A percentile compares a stretch with the other conserved stretches of the same genome.
Conservation (phyloP, 2,329 filamentous ascomycete genomes). For the Aspergillus quadricinctus region DNA sequence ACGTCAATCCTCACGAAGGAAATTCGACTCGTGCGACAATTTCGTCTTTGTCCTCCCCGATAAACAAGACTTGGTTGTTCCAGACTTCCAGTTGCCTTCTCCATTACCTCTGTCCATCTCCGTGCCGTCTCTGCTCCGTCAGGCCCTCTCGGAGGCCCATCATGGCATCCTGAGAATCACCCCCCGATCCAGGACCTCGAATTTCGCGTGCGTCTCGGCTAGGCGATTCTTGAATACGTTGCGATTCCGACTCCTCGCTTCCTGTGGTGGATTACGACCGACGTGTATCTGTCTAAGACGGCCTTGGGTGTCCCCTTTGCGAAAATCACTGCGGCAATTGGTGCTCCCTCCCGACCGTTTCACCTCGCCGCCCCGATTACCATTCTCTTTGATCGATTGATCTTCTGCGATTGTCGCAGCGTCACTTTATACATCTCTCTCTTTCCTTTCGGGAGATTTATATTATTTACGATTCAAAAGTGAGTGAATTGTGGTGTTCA, state of each 20-base stretch:
- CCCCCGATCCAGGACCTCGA: slow-evolving; percentile 8
- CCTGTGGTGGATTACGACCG: slow-evolving; percentile 4
- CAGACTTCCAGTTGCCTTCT: slow-evolving; percentile 14
- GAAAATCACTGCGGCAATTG: not conserved
- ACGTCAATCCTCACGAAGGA: not conserved
- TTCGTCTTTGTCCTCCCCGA: slow-evolving; percentile 9
- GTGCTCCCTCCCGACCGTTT: not conserved
- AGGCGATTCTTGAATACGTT: slow-evolving; percentile 13
- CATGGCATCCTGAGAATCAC: slow-evolving; percentile 21
- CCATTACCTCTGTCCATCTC: slow-evolving; percentile 8
- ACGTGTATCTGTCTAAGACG: not conserved
- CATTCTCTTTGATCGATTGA: not conserved
- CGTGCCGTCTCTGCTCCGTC: slow-evolving; percentile 17
- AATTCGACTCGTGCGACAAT: slow-evolving; percentile 14
- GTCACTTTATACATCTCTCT: not conserved
- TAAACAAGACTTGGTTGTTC: slow-evolving; percentile 14
- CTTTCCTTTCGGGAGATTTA: not conserved
- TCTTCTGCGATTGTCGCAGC: not conserved
- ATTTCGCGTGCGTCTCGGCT: slow-evolving; percentile 8
- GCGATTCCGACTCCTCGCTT: slow-evolving; percentile 12
- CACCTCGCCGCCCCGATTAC: not conserved
- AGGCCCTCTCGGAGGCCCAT: slow-evolving; percentile 19
- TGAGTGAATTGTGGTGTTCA: slow-evolving; percentile 5
- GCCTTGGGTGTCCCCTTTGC: too few species aligned
- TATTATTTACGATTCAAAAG: not conserved